These are phyloP conservation scores for Chrysochromulina parva DNA, from an alignment of 78 protist genomes.

Conservation along the genomic window DNA sequence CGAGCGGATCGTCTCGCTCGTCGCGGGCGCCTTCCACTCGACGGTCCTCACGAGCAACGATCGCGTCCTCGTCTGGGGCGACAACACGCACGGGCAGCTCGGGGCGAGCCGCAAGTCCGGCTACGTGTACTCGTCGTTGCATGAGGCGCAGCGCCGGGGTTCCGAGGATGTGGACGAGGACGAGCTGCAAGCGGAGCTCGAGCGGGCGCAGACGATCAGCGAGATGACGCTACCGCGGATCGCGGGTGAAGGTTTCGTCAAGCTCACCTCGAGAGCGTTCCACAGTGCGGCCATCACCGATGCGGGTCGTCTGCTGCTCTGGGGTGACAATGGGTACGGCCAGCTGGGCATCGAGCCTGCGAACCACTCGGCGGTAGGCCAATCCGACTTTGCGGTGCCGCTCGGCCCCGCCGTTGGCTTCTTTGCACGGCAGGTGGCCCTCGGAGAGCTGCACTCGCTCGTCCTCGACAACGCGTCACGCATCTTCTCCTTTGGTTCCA, in stretches of 20 bases:
- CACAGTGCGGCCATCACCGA: background rate
- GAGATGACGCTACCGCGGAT: background rate
- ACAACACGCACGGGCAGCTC: background rate
- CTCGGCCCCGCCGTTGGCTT: background rate
- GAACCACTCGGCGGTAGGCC: background rate
- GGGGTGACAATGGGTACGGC: conserved; percentile 2
- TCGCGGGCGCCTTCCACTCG: background rate
- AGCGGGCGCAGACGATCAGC: background rate
- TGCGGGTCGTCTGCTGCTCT: background rate
- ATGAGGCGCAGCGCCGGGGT: background rate
- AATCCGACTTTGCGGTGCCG: background rate
- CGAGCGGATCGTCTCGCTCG: background rate
- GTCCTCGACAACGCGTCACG: background rate
- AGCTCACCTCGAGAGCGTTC: background rate
- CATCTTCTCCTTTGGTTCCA: background rate
- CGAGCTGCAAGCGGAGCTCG: background rate
- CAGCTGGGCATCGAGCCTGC: conserved; percentile 1
- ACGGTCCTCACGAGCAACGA: background rate
- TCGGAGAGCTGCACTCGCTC: background rate
- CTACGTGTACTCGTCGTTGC: background rate
- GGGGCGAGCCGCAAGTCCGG: background rate
- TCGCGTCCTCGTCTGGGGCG: background rate
- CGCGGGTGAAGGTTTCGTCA: background rate
- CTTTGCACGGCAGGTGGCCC: background rate
- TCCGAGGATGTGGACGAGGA: background rate